phyloP scores from a whole-genome alignment of 495 filamentous ascomycete species.

The Neurospora pannonica region DNA sequence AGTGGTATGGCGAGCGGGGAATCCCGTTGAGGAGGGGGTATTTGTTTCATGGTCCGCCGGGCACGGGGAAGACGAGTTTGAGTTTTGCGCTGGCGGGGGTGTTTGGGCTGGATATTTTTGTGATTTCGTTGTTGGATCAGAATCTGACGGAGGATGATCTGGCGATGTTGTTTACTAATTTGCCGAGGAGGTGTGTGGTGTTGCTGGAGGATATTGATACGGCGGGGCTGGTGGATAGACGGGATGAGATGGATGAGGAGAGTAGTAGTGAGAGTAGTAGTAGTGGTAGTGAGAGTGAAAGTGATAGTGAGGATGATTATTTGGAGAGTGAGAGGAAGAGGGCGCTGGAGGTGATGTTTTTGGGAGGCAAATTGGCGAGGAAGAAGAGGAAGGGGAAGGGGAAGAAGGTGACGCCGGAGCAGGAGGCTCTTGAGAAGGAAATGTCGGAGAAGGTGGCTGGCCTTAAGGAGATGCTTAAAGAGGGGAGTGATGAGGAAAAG shows the following conservation, averaged over 20 bases:
- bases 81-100: slow-evolving; percentile 60
- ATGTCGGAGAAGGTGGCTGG: not conserved
- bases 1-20: slow-evolving; percentile 75
- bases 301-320: not conserved
- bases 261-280: not conserved
- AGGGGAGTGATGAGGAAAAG: slow-evolving; percentile 11
- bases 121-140: slow-evolving; percentile 52
- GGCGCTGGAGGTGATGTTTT: not conserved
- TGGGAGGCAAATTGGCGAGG: not conserved
- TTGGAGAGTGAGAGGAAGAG: not conserved
- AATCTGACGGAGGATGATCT: slow-evolving; percentile 63
- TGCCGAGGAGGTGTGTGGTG: slow-evolving; percentile 57
- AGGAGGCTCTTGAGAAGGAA: not conserved
- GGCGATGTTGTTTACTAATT: slow-evolving; percentile 51
- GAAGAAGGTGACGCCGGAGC: not conserved
- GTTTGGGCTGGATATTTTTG: slow-evolving; percentile 60
- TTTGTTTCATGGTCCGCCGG: slow-evolving; percentile 67
- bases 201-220: slow-evolving; percentile 67
- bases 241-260: not conserved
- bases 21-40: slow-evolving; percentile 90
- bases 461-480: not conserved
- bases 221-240: slow-evolving; percentile 47
- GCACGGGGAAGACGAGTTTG: slow-evolving; percentile 53
- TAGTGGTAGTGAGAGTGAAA: not conserved
- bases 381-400: not conserved